Percentiles rank a stretch among this genome's conserved stretches.
Conservation (phyloP, 441 rosid genomes). For the Isatis lusitanica region DNA sequence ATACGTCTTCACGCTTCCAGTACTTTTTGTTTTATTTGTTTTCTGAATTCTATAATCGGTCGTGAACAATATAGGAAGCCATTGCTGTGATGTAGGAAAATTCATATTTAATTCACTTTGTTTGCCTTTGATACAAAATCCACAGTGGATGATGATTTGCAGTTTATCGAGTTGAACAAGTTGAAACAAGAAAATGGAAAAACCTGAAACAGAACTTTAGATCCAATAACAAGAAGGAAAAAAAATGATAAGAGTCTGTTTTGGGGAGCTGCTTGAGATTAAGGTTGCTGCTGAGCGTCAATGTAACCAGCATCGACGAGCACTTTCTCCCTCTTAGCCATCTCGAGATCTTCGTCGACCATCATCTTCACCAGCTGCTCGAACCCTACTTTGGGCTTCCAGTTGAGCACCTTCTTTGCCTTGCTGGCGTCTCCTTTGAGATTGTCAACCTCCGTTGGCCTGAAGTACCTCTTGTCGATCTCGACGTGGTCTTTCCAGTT, state of each 20-base stretch:
- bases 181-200: constrained; percentile 15
- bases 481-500: constrained; percentile 79
- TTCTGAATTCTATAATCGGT: background rate
- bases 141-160: constrained; percentile 4
- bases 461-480: constrained; percentile 79
- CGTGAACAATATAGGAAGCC: constrained; percentile 3
- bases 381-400: constrained; percentile 86
- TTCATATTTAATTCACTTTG: constrained; percentile 4
- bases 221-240: background rate
- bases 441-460: constrained; percentile 84
- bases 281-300: constrained; percentile 89
- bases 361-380: constrained; percentile 90
- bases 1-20: background rate
- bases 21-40: background rate
- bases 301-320: constrained; percentile 86
- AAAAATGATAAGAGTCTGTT: background rate
- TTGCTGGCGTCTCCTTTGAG: constrained; percentile 77
- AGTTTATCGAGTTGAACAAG: background rate
- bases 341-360: constrained; percentile 78
- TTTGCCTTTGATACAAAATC: constrained; percentile 21
- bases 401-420: constrained; percentile 65
- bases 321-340: constrained; percentile 86
- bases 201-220: background rate
- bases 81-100: background rate
- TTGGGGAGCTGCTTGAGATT: background rate